Conservation (phyloP, 345 rosid genomes). For the Aegle marmelos region DNA sequence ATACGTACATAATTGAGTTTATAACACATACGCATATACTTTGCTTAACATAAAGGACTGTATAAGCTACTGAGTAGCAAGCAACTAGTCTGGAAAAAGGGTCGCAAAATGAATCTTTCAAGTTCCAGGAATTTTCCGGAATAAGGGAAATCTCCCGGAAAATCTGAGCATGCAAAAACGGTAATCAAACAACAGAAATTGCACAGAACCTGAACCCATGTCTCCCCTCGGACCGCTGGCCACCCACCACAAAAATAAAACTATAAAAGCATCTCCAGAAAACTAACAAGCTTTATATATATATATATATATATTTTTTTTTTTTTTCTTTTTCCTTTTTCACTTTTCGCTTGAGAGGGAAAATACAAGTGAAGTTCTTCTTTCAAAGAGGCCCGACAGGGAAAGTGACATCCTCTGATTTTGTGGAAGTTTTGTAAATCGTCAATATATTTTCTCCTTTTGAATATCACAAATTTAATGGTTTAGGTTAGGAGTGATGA, state of each 20-base stretch:
- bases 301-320: too few relatives aligned
- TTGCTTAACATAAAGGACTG: not conserved
- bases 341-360: not conserved
- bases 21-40: not conserved
- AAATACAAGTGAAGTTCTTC: too few relatives aligned
- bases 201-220: not conserved
- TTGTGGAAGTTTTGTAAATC: not conserved
- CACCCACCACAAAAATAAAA: not conserved
- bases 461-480: too few relatives aligned
- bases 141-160: constrained; percentile 11
- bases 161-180: not conserved
- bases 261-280: too few relatives aligned
- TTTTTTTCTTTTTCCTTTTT: not conserved
- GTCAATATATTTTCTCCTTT: not conserved
- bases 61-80: not conserved
- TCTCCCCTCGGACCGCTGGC: not conserved
- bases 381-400: not conserved
- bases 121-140: constrained; percentile 8
- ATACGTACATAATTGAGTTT: too few relatives aligned
- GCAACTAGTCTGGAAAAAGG: too few relatives aligned
- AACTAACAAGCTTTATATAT: too few relatives aligned
- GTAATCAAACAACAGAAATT: not conserved
- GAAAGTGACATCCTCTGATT: constrained; percentile 4
- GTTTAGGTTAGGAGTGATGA: too few relatives aligned
- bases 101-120: not conserved